Evolutionary conservation across 2,329 filamentous ascomycete species (phyloP).

Genomic region (Thelonectria discophora): DNA sequence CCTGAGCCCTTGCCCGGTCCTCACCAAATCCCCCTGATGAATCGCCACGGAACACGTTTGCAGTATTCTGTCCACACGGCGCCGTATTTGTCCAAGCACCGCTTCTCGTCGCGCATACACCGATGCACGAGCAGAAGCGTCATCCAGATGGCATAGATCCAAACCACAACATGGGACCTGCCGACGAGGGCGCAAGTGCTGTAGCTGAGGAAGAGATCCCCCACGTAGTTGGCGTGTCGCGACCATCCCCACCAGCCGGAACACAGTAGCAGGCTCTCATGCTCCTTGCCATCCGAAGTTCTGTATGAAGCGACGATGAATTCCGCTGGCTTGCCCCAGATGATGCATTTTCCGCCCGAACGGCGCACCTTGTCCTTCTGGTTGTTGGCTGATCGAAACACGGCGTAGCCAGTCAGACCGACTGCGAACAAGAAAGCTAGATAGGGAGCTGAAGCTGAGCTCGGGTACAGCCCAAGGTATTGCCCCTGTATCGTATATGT

Average conservation of each 20-base stretch:
- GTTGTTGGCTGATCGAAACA: constrained; percentile 57
- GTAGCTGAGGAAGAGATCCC: constrained; percentile 45
- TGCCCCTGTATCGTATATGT: constrained; percentile 59
- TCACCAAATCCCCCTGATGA: constrained; percentile 48
- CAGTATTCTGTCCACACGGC: constrained; percentile 55
- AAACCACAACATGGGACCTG: constrained; percentile 50
- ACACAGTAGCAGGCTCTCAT: constrained; percentile 45
- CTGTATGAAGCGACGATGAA: constrained; percentile 51
- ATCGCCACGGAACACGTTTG: constrained; percentile 51
- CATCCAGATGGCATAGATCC: constrained; percentile 58
- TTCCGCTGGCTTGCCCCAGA: constrained; percentile 54
- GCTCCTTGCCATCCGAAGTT: constrained; percentile 52
- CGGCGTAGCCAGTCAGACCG: constrained; percentile 48
- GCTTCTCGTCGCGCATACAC: constrained; percentile 55
- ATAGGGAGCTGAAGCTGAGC: constrained; percentile 40
- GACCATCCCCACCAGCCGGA: constrained; percentile 45
- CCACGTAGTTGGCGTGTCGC: constrained; percentile 43
- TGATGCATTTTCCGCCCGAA: constrained; percentile 49
- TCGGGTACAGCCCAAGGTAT: constrained; percentile 55
- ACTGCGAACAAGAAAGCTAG: constrained; percentile 33
- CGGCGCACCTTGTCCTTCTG: constrained; percentile 55
- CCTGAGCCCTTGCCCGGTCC: not conserved
- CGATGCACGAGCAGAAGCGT: constrained; percentile 54
- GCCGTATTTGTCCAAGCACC: constrained; percentile 57
- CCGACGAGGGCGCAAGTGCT: constrained; percentile 54